A percentile compares a stretch with the other conserved stretches of the same genome.
Conservation (phyloP, 192 early-diverging fungal genomes). For the Coemansia sp. region DNA sequence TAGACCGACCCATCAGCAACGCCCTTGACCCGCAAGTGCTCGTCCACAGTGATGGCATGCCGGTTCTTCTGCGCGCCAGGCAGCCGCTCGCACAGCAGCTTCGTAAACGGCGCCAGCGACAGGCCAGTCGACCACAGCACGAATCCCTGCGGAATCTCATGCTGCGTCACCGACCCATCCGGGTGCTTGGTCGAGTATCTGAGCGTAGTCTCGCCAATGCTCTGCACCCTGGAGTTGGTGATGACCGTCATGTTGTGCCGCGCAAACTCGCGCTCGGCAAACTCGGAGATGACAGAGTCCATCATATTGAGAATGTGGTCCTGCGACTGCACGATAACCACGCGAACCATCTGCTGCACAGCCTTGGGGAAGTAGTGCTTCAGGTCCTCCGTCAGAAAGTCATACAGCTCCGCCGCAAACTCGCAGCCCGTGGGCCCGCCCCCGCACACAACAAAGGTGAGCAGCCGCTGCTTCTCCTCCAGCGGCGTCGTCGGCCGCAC, state of each 20-base stretch:
- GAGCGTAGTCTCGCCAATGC: conserved; percentile 61
- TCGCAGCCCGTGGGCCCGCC: conserved; percentile 85
- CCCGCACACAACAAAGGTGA: conserved; percentile 84
- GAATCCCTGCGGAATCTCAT: conserved; percentile 62
- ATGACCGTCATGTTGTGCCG: conserved; percentile 76
- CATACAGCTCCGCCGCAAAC: conserved; percentile 73
- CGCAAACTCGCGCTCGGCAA: conserved; percentile 68
- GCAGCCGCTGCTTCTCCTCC: conserved; percentile 60
- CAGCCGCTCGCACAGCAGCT: conserved; percentile 51
- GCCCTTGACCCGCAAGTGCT: conserved; percentile 67
- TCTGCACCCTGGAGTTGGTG: conserved; percentile 61
- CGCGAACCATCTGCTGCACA: conserved; percentile 66
- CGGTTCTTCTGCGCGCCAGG: conserved; percentile 29
- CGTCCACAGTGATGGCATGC: conserved; percentile 68
- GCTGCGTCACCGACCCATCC: conserved; percentile 23
- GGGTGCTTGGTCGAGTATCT: conserved; percentile 52
- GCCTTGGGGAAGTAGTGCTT: conserved; percentile 67
- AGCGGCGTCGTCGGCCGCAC: conserved; percentile 62
- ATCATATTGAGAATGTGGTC: conserved; percentile 74
- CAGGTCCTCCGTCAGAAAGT: conserved; percentile 81
- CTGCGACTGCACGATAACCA: conserved; percentile 80
- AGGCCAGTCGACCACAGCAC: conserved; percentile 79
- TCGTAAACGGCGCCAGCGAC: conserved; percentile 60
- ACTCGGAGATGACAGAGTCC: conserved; percentile 73
- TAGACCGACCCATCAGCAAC: conserved; percentile 64